Percentiles rank a stretch among this genome's conserved stretches.
These are phyloP conservation scores for Pseudocercospora vitis DNA, from an alignment of 2,329 filamentous ascomycete genomes.

Conservation along the genomic window DNA sequence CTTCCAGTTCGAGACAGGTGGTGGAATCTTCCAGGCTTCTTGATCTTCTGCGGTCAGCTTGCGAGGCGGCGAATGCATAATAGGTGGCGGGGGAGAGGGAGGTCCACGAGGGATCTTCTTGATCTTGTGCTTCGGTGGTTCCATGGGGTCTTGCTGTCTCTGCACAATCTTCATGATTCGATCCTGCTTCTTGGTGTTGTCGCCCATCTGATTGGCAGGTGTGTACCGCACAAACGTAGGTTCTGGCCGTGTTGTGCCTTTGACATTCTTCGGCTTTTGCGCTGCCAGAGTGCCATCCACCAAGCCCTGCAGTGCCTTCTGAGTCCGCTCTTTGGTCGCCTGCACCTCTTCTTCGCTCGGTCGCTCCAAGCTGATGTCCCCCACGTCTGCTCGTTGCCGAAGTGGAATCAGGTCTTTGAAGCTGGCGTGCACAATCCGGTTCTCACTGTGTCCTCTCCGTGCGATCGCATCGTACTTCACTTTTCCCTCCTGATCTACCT, in stretches of 20 bases:
- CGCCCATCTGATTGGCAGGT: conserved; percentile 94
- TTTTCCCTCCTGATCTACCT: conserved; percentile 87
- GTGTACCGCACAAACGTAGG: conserved; percentile 95
- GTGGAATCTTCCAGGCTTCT: conserved; percentile 90
- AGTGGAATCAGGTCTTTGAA: conserved; percentile 97
- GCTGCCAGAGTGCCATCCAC: conserved; percentile 83
- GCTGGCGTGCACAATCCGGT: conserved; percentile 84
- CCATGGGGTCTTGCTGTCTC: conserved; percentile 89
- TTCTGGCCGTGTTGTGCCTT: conserved; percentile 74
- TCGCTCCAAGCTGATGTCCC: conserved; percentile 82
- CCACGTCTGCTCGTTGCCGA: conserved; percentile 86
- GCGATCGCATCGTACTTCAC: conserved; percentile 97
- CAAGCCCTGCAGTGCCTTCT: conserved; percentile 76
- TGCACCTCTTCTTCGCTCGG: conserved; percentile 82
- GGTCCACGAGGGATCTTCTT: conserved; percentile 96
- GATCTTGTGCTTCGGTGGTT: conserved; percentile 97
- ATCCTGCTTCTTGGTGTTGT: conserved; percentile 79
- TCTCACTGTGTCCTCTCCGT: conserved; percentile 79
- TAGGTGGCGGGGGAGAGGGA: conserved; percentile 85
- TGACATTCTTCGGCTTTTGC: conserved; percentile 95
- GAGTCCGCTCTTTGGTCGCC: conserved; percentile 82
- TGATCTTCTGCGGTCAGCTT: conserved; percentile 97
- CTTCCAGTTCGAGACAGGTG: conserved; percentile 97
- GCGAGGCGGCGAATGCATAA: conserved; percentile 91
- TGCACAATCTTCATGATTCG: conserved; percentile 99